phyloP scores from a whole-genome alignment of 495 filamentous ascomycete genomes.

The Hypoxylon rickii region DNA sequence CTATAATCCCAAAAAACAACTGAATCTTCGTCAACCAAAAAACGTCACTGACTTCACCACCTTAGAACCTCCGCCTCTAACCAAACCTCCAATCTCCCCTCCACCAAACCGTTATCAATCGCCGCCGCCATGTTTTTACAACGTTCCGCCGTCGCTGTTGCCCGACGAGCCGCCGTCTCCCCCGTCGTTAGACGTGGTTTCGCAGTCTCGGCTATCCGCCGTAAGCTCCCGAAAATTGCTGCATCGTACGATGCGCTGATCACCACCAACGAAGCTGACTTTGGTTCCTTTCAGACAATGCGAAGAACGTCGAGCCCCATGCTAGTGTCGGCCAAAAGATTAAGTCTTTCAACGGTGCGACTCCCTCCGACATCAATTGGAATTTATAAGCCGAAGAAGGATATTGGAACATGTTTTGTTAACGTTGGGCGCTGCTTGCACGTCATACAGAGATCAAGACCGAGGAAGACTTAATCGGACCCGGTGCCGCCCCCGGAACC shows the following conservation, averaged over 20 bases:
- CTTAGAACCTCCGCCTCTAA: not conserved
- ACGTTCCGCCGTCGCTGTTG: slow-evolving; percentile 74
- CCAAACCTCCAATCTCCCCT: slow-evolving; percentile 13
- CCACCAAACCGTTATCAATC: slow-evolving; percentile 9
- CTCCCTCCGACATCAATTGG: slow-evolving; percentile 3
- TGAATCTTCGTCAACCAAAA: not conserved
- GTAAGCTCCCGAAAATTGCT: slow-evolving; percentile 48
- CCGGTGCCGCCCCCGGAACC: slow-evolving; percentile 79
- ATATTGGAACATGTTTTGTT: slow-evolving; percentile 19
- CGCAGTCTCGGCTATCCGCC: slow-evolving; percentile 60
- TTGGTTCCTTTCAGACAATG: slow-evolving; percentile 30
- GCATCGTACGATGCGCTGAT: slow-evolving; percentile 29
- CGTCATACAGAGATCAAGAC: slow-evolving; percentile 74
- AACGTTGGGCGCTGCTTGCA: slow-evolving; percentile 9
- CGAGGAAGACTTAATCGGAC: slow-evolving; percentile 78
- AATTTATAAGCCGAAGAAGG: not conserved
- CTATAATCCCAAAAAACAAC: not conserved
- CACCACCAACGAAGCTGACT: slow-evolving; percentile 29
- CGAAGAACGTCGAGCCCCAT: slow-evolving; percentile 35
- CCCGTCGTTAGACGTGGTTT: slow-evolving; percentile 64
- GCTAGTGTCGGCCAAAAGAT: slow-evolving; percentile 27
- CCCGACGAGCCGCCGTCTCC: slow-evolving; percentile 68
- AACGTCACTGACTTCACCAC: not conserved
- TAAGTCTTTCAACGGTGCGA: slow-evolving; percentile 36
- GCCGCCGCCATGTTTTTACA: slow-evolving; percentile 75